A percentile compares a stretch with the other conserved stretches of the same genome.
These are phyloP conservation scores for Cruciata laevipes DNA, from an alignment of 257 asterid species.

Conservation along the genomic window DNA sequence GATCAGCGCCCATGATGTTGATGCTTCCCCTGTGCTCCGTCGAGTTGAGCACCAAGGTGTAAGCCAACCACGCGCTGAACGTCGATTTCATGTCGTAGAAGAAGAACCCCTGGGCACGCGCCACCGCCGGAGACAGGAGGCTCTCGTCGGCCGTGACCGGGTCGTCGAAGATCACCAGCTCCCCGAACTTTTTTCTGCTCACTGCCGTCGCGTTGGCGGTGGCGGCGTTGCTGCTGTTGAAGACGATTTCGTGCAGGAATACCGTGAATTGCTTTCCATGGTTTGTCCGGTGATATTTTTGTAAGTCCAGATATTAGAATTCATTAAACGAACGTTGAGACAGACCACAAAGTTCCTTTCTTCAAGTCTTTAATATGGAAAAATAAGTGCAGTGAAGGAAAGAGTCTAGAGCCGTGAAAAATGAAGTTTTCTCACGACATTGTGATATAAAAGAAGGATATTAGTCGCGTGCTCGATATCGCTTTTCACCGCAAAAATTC, in stretches of 20 bases:
- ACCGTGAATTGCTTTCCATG: constrained; percentile 50
- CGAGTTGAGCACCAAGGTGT: constrained; percentile 45
- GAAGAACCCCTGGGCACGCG: constrained; percentile 40
- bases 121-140: constrained; percentile 36
- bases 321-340: no score
- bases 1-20: constrained; percentile 53
- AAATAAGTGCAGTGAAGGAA: no score
- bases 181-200: constrained; percentile 29
- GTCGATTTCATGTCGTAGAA: constrained; percentile 31
- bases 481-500: no score
- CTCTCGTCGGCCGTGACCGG: constrained; percentile 38
- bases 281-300: constrained; percentile 15
- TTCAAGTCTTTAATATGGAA: no score
- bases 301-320: no score
- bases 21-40: constrained; percentile 40
- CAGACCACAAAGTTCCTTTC: no score
- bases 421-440: no score
- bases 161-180: constrained; percentile 50
- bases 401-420: no score
- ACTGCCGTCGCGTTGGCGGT: constrained; percentile 22
- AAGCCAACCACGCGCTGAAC: constrained; percentile 56
- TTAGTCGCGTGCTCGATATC: no score
- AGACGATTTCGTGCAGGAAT: constrained; percentile 49
- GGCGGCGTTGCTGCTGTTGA: constrained; percentile 42
- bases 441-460: no score